These are phyloP conservation scores for Colletotrichum tropicicola DNA, from an alignment of 2,329 filamentous ascomycete genomes.

Conservation along the genomic window DNA sequence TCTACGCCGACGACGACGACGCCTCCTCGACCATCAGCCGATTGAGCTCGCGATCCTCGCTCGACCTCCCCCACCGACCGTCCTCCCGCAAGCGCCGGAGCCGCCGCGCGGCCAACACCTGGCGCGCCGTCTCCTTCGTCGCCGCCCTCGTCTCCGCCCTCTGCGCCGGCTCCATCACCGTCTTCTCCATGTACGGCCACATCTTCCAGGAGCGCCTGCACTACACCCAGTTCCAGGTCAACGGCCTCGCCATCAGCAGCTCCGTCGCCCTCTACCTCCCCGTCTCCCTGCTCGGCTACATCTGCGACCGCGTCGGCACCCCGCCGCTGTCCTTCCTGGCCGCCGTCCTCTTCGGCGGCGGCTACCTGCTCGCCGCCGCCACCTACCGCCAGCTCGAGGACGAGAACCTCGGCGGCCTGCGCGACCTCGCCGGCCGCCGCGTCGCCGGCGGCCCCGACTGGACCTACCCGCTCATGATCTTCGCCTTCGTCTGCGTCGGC, in stretches of 20 bases:
- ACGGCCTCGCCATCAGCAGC: constrained; percentile 85
- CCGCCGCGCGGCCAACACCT: constrained; percentile 37
- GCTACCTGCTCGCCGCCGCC: constrained; percentile 85
- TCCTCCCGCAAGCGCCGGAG: constrained; percentile 22
- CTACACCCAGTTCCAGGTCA: constrained; percentile 93
- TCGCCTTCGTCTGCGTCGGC: constrained; percentile 85
- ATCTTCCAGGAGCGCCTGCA: constrained; percentile 86
- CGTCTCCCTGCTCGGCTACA: constrained; percentile 88
- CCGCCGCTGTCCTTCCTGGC: constrained; percentile 79
- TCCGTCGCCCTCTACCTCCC: constrained; percentile 91
- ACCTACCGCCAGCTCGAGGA: constrained; percentile 69
- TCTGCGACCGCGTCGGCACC: constrained; percentile 90
- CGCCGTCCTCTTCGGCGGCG: constrained; percentile 77
- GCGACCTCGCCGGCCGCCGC: constrained; percentile 25
- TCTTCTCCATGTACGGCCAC: constrained; percentile 93
- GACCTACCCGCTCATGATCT: constrained; percentile 84
- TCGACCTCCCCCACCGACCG: constrained; percentile 24
- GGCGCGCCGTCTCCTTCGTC: constrained; percentile 59
- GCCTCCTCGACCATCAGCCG: constrained; percentile 31
- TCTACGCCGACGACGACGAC: constrained; percentile 21
- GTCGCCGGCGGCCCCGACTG: constrained; percentile 58
- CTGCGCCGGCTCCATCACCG: constrained; percentile 90
- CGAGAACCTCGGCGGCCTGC: constrained; percentile 43
- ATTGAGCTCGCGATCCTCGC: constrained; percentile 33
- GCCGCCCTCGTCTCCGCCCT: constrained; percentile 68